These are phyloP conservation scores for Wickerhamomyces ciferrii DNA, from an alignment of 805 yeast species.

Conservation along the genomic window DNA sequence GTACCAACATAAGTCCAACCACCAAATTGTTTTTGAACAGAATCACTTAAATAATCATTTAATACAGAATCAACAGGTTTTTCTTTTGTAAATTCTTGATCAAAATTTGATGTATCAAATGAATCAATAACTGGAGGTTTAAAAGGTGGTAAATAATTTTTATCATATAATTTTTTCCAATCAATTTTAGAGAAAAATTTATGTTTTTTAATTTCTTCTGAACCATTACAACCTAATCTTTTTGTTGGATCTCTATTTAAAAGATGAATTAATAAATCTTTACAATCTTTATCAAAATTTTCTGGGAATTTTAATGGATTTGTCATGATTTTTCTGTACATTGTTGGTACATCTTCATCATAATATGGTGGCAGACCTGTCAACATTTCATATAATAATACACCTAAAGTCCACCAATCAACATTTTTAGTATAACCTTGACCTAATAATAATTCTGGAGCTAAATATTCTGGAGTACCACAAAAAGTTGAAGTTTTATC, in stretches of 20 bases:
- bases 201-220: constrained; percentile 78
- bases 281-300: constrained; percentile 81
- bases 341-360: constrained; percentile 86
- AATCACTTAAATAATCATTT: constrained; percentile 84
- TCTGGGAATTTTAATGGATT: constrained; percentile 88
- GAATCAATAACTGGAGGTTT: constrained; percentile 86
- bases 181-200: constrained; percentile 85
- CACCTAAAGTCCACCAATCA: constrained; percentile 99
- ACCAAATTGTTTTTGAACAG: constrained; percentile 97
- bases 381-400: constrained; percentile 89
- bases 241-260: constrained; percentile 80
- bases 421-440: constrained; percentile 94
- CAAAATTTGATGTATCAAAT: constrained; percentile 90
- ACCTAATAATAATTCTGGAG: constrained; percentile 88
- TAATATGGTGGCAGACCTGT: constrained; percentile 97
- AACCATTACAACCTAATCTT: constrained; percentile 76
- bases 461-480: constrained; percentile 96
- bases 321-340: constrained; percentile 91
- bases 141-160: constrained; percentile 92
- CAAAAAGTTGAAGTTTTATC: constrained; percentile 92
- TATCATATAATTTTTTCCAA: constrained; percentile 77
- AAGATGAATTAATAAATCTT: constrained; percentile 68
- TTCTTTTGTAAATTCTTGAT: constrained; percentile 86
- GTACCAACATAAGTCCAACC: constrained; percentile 96
- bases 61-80: constrained; percentile 94